Evolutionary conservation across 495 filamentous ascomycete species (phyloP).

Genomic region (Collariella sp.): DNA sequence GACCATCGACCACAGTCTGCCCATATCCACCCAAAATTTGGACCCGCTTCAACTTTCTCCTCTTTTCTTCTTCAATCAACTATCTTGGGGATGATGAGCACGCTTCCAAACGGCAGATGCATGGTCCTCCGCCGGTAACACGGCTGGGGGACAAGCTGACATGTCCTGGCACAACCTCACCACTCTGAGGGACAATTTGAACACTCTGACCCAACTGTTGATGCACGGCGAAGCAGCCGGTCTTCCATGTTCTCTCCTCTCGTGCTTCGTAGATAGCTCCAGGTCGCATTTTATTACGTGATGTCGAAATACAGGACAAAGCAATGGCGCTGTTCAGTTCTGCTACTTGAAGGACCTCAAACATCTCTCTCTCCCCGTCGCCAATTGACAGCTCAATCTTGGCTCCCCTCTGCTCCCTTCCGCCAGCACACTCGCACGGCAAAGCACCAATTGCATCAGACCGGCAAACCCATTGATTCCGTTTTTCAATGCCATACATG

Average conservation of each 20-base stretch:
- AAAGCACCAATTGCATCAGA: not conserved
- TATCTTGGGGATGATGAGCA: slow-evolving; percentile 52
- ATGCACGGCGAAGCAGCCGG: slow-evolving; percentile 19
- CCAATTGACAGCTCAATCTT: not conserved
- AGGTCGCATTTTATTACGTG: too few relatives aligned
- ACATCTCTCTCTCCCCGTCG: not conserved
- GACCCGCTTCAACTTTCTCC: slow-evolving; percentile 12
- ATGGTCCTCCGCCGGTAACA: slow-evolving; percentile 28
- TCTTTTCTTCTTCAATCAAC: slow-evolving; percentile 42
- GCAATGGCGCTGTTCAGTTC: too few relatives aligned
- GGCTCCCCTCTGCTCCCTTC: too few relatives aligned
- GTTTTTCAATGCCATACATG: slow-evolving; percentile 50
- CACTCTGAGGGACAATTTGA: slow-evolving; percentile 51
- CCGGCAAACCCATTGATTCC: slow-evolving; percentile 46
- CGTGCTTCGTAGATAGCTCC: slow-evolving; percentile 7
- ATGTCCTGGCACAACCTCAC: slow-evolving; percentile 50
- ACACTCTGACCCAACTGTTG: slow-evolving; percentile 49
- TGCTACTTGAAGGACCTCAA: too few relatives aligned
- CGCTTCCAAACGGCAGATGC: slow-evolving; percentile 34
- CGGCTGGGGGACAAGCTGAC: slow-evolving; percentile 40
- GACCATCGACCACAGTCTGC: slow-evolving; percentile 2
- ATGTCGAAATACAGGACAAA: too few relatives aligned
- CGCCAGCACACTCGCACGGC: too few relatives aligned
- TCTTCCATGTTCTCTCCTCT: not conserved
- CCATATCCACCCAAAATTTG: slow-evolving; percentile 8